Conservation (phyloP, 352 stramenopile genomes). For the Phytophthora sansomeana region DNA sequence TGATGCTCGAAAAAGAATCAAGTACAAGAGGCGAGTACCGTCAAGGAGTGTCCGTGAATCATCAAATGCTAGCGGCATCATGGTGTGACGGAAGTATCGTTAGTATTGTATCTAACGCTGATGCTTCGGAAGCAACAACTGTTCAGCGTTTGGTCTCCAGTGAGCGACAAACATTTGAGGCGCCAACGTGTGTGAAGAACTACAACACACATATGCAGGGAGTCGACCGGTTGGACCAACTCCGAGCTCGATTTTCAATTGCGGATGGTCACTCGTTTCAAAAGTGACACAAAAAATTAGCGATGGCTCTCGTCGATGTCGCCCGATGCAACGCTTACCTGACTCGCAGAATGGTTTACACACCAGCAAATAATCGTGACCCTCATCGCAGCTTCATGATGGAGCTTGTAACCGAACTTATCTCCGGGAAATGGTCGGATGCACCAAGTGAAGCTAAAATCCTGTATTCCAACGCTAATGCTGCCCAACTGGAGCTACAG, state of each 20-base stretch:
- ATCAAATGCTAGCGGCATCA: slow-evolving; percentile 29
- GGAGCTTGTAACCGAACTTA: not conserved
- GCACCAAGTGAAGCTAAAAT: slow-evolving; percentile 8
- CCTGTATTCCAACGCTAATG: not conserved
- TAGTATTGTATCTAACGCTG: slow-evolving; percentile 33
- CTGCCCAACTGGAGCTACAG: not conserved
- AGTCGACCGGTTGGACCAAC: slow-evolving; percentile 26
- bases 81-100: slow-evolving; percentile 40
- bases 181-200: slow-evolving; percentile 25
- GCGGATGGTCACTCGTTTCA: slow-evolving; percentile 40
- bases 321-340: slow-evolving; percentile 34
- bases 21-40: slow-evolving; percentile 10
- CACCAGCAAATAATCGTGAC: not conserved
- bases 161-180: slow-evolving; percentile 18
- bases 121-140: slow-evolving; percentile 19
- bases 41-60: slow-evolving; percentile 20
- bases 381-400: slow-evolving; percentile 11
- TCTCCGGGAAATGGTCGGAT: slow-evolving; percentile 4
- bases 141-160: not conserved
- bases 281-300: slow-evolving; percentile 47
- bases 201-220: slow-evolving; percentile 49
- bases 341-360: slow-evolving; percentile 14
- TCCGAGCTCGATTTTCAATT: slow-evolving; percentile 33
- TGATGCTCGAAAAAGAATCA: slow-evolving; percentile 19
- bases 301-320: slow-evolving; percentile 34